Evolutionary conservation across 768 basidiomycete species (phyloP).

Genomic region (Sistotremastrum niveocremeum): DNA sequence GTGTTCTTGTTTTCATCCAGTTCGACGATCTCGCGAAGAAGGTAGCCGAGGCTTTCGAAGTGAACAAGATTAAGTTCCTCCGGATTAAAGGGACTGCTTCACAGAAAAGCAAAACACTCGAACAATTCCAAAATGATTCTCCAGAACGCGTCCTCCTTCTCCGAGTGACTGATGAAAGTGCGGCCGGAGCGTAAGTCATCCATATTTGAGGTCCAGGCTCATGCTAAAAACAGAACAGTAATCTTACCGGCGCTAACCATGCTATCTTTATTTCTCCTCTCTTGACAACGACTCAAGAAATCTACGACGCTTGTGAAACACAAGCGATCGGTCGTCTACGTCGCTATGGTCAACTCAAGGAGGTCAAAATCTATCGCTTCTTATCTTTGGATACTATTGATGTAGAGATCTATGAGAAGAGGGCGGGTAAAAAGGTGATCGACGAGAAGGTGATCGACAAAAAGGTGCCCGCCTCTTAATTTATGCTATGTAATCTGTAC

Average conservation of each 20-base stretch:
- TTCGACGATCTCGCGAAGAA: slow-evolving; percentile 90
- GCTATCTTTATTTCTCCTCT: slow-evolving; percentile 91
- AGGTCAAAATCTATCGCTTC: slow-evolving; percentile 73
- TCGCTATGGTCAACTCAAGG: slow-evolving; percentile 71
- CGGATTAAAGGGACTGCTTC: slow-evolving; percentile 72
- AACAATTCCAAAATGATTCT: slow-evolving; percentile 73
- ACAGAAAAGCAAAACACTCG: slow-evolving; percentile 68
- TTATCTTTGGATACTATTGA: slow-evolving; percentile 83
- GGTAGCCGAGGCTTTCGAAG: slow-evolving; percentile 67
- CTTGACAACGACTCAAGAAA: slow-evolving; percentile 66
- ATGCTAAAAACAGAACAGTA: slow-evolving; percentile 20
- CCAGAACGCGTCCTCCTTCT: slow-evolving; percentile 71
- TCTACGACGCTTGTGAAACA: slow-evolving; percentile 73
- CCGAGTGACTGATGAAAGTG: slow-evolving; percentile 90
- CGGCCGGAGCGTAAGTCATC: slow-evolving; percentile 53
- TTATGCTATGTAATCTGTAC: no score
- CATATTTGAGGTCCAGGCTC: neutral
- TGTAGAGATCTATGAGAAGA: slow-evolving; percentile 61
- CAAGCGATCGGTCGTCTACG: slow-evolving; percentile 76
- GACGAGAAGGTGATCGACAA: no score
- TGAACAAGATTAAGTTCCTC: slow-evolving; percentile 59
- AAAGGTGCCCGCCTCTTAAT: no score
- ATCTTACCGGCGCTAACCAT: slow-evolving; percentile 86
- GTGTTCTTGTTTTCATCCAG: slow-evolving; percentile 89
- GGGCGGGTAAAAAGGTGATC: slow-evolving; percentile 4